Base-by-base conservation (phyloP, 2,329 filamentous ascomycete species). In the Bisporella sp. region DNA sequence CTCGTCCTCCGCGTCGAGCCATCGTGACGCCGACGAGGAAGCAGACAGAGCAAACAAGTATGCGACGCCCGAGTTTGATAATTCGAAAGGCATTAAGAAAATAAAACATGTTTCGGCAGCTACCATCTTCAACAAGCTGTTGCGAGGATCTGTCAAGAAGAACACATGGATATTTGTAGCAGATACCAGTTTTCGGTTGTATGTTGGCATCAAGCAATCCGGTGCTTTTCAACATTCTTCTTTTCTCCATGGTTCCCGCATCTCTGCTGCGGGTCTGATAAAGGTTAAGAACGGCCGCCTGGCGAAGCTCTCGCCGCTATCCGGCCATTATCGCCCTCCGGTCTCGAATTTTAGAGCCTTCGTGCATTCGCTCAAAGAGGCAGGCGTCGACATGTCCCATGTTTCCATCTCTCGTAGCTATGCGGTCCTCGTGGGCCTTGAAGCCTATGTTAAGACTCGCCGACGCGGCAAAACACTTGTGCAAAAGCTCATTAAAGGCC, bases 91-190 rank as follows among this genome's bases (percentile, higher is more conserved):
- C 1, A 56, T 78, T 12, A 73, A 76, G 40, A 86, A 82, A 54
- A 64, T 85, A 50, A 79, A 77, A 45, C 81, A 89, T 61, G 73
- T 90, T 3, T 87, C 80, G 5, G 80, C 85, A 1, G 80, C 84
- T 0, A 84, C 85, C 1, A 76, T 95, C 4, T 79, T 92, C 65
- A 89, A 93, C 66, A 85, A 87, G 56, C 73, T 95, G 5, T 74
- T 93, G 12, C 81, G 87, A 53, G 85, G 88, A 56, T 84, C 86
- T 0, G 86, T 90, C 39, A 87, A 84, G 66, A 89, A 89, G 55
- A 91, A 92, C 62, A 93, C 87, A 4, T 96, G 91, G 91, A 95
- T 96, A 57, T 96, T 95, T 61, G 90, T 91, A 6, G 85, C 87
- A 29, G 90, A 96, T 68, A 92, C 88, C 1, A 85, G 80, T 1